Evolutionary conservation across 306 rosid species (phyloP), one percentile per base, ranked within the genome.

Genomic region (Vigna nakashimae): DNA sequence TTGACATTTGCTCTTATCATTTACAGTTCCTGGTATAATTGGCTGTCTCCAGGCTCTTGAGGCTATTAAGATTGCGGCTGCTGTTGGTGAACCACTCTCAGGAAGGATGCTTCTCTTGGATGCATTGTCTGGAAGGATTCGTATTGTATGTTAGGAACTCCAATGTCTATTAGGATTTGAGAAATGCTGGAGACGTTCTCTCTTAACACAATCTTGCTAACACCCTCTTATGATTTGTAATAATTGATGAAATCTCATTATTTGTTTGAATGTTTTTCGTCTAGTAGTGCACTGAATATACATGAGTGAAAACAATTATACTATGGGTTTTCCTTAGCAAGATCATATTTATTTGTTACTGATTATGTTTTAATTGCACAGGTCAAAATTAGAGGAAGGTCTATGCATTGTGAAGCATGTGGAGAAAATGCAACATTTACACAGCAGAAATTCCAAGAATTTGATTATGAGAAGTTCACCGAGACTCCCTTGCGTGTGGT

Each of bases 41-140:
- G 99, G 99, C 48, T 91, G 99, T 85, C 93, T 95, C 52, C 96
- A 95, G 89, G 98, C 99, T 82, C 90, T 95, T 5, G 99, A 95
- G 86, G 97, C 98, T 63, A 92, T 95, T 84, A 95, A 95, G 84
- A 84, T 95, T 63, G 97, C 97, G 49, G 78, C 97, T 78, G 87
- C 70, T n/a, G 82, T 95, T 81, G 99, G 98, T 18, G 98, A 95
- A 79, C 89, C 97, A 57, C 97, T 95, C 76, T 86, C 97, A 2
- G 92, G 89, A 82, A 84, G 96, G 81, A 95, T 95, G 98, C 96
- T 95, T 91, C 89, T 95, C 62, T 82, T 95, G 74, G 98, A 95
- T 86, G 95, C 98, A 32, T 80, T 92, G 80, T 84, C 96, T 28
- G 91, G 88, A 42, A 85, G 96, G 55, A 92, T 92, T 42, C 94